Conservation (phyloP, 495 filamentous ascomycete species). For the Penicillium egyptiacum region DNA sequence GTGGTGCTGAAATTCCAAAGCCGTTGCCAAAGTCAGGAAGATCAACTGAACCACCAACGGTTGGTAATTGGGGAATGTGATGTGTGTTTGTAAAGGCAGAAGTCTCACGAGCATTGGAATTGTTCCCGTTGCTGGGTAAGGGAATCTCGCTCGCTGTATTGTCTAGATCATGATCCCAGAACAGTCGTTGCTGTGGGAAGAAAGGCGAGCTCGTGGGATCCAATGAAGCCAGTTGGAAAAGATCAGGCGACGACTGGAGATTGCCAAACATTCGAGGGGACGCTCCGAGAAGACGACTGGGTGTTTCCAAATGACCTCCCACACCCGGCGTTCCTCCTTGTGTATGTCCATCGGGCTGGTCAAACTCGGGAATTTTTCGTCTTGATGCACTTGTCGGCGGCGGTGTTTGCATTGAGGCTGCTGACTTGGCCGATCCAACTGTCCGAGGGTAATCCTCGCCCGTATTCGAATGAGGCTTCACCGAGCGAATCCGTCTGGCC, state of each 20-base stretch:
- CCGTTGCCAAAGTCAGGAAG: slow-evolving; percentile 39
- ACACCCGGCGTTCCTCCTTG: slow-evolving; percentile 26
- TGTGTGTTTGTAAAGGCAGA: slow-evolving; percentile 14
- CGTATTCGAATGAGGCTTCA: slow-evolving; percentile 40
- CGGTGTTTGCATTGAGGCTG: slow-evolving; percentile 64
- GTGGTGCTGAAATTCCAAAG: slow-evolving; percentile 34
- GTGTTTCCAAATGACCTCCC: slow-evolving; percentile 41
- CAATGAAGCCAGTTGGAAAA: slow-evolving; percentile 68
- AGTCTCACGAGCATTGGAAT: slow-evolving; percentile 5
- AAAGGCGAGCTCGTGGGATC: slow-evolving; percentile 68
- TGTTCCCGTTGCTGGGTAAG: slow-evolving; percentile 12
- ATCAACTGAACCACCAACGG: slow-evolving; percentile 42
- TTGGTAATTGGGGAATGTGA: slow-evolving; percentile 42
- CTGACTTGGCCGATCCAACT: slow-evolving; percentile 47
- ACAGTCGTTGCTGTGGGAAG: slow-evolving; percentile 64
- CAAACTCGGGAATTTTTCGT: slow-evolving; percentile 42
- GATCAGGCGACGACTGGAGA: slow-evolving; percentile 61
- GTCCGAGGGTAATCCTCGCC: slow-evolving; percentile 39
- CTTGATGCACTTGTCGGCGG: slow-evolving; percentile 62
- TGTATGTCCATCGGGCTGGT: slow-evolving; percentile 27
- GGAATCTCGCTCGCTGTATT: slow-evolving; percentile 25
- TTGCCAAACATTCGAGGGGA: slow-evolving; percentile 52
- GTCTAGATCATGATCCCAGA: slow-evolving; percentile 68
- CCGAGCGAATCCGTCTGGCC: slow-evolving; percentile 37
- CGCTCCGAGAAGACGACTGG: slow-evolving; percentile 43